Base-by-base conservation (phyloP, 768 basidiomycete genomes). In the Auriscalpium microsporum region DNA sequence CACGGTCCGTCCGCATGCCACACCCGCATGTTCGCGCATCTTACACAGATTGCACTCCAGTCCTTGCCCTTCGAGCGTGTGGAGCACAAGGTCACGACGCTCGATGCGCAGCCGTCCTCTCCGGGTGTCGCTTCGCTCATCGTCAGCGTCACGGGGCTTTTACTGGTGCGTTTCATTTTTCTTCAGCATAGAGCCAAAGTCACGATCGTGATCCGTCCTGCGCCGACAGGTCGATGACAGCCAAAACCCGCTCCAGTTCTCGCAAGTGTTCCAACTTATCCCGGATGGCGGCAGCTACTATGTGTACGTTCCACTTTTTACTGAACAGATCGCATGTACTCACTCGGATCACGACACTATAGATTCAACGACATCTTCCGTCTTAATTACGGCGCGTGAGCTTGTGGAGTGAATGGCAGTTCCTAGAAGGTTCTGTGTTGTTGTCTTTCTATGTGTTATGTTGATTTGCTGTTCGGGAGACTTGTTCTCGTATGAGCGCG, bases 331-430 rank as follows among this genome's bases (percentile, higher is more conserved):
- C 52, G 38, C 49, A 46, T 38, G 51, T 59, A 38, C 53, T 46
- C 21, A 28, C 14, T 35, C 58, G 46, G 45, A 65, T 23, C n/a
- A 48, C 11, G 47, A 33, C 35, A 17, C 1, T 4, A 28, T 60
- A 91, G 90, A 54, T 74, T 78, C 66, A 95, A 95, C 70, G 90
- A 94, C 68, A 84, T 94, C 58, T 94, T 96, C 88, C 87, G 90
- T 59, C 84, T 93, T 71, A 90, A 90, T 74, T 80, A 82, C 66
- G 86, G 81, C 61, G 75, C 67, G 67, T 69, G 49, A 62, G 28
- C 28, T 28, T 28, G 28, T 28, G 28, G 28, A 28, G 28, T 28
- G 28, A 28, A 28, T 7, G 28, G 28, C 28, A 28, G 28, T 28
- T 5, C 28, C 7, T 28, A 28, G 28, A 28, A 28, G 28, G 28